Evolutionary conservation across 805 yeast species (phyloP), one percentile per base, ranked within the genome.

Genomic region (Yamadazyma tumulicola): DNA sequence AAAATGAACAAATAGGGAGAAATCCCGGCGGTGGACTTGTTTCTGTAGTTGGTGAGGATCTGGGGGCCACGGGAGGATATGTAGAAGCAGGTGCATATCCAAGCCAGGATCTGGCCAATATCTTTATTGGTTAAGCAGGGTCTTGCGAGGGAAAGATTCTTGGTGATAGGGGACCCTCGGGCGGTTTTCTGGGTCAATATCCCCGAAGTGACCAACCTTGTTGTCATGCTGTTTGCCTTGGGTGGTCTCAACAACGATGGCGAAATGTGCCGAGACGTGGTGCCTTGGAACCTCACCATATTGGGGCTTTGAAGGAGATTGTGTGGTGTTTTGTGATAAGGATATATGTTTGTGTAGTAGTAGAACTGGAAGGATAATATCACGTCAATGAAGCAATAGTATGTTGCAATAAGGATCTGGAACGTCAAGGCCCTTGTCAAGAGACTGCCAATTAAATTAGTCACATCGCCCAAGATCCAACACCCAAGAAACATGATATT

Each of bases 351-450:
- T n/a, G 74, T 64, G 56, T 87, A 89, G 57, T 85, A 79, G 57
- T 77, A 74, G 54, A 71, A 88, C 55, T 89, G 97, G 4, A 72
- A 67, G 31, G 79, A 68, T 19, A 89, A 64, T 8, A 85, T 63
- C 16, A 72, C 35, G 57, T 89, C 97, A 42, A 85, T 83, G 38
- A 69, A 58, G 32, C 91, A 64, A 53, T 85, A 88, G 58, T 89
- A 89, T 2, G 73, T 39, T 0, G 94, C 85, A 12, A 88, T 62
- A 15, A 79, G 61, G 8, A 78, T 72, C 54, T 88, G 97, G 58
- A 88, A 89, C n/a, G 81, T 77, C 30, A 87, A 64, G 41, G 89
- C 96, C 5, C 74, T 54, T 0, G 96, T 87, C 30, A 87, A 53
- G 0, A 85, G 39, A 41, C 95, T 86, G 0, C 96, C 97, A 0